Conservation (phyloP, 305 asterid genomes). For the Solanum hybrid region DNA sequence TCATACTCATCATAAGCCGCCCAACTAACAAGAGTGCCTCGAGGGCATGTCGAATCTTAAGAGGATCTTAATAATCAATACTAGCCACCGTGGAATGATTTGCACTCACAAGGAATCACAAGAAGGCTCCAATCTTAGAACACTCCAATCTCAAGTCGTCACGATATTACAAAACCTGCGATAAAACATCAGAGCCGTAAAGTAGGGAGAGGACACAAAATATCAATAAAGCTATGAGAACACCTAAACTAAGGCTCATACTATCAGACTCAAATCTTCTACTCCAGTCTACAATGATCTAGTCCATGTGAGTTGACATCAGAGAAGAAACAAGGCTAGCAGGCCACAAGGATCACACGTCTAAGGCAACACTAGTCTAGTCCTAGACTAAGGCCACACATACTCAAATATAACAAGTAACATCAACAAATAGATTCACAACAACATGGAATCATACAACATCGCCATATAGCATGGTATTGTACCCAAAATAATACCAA, state of each 20-base stretch:
- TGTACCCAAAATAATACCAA: neutral
- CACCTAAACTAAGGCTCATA: neutral
- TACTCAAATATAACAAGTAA: neutral
- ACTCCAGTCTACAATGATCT: neutral
- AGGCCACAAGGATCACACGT: neutral
- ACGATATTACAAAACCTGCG: neutral
- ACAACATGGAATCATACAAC: neutral
- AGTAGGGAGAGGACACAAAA: neutral
- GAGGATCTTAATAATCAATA: neutral
- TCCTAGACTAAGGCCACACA: neutral
- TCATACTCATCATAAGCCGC: neutral
- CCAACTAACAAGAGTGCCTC: neutral
- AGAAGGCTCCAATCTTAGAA: too few species aligned
- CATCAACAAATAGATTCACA: neutral
- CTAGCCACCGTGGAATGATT: neutral
- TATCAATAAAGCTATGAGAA: neutral
- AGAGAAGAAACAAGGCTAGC: neutral
- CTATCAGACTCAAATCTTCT: too few species aligned
- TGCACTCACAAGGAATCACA: neutral
- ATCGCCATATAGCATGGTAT: neutral
- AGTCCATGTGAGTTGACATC: neutral
- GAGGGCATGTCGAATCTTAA: neutral
- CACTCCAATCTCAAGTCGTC: neutral
- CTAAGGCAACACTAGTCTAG: neutral
- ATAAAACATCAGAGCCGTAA: neutral